These are phyloP conservation scores for Schizophyllum amplum DNA, from an alignment of 1,284 basidiomycete species.

Conservation along the genomic window DNA sequence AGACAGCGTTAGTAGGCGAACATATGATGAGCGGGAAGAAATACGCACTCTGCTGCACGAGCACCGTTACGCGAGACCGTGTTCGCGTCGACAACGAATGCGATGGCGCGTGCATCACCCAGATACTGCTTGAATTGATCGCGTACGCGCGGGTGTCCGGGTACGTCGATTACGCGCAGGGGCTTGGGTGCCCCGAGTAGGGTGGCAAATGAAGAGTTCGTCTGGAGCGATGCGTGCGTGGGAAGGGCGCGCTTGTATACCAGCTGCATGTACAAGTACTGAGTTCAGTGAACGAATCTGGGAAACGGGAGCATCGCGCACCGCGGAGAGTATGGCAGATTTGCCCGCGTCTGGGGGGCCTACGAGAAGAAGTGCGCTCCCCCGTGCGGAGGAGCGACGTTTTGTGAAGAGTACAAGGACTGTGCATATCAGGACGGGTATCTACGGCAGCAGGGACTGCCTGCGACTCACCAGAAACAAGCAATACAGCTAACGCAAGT, in stretches of 20 bases:
- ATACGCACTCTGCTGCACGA: slow-evolving; percentile 65
- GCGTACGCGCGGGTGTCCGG: slow-evolving; percentile 70
- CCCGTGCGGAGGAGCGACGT: slow-evolving; percentile 37
- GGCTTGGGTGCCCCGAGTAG: slow-evolving; percentile 33
- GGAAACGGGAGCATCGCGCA: slow-evolving; percentile 14
- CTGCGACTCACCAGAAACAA: background rate
- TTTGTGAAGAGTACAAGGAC: slow-evolving; percentile 33
- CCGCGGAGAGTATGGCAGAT: slow-evolving; percentile 50
- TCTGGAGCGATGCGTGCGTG: slow-evolving; percentile 69
- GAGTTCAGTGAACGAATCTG: background rate
- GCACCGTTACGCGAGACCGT: slow-evolving; percentile 66
- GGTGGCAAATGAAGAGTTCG: slow-evolving; percentile 44
- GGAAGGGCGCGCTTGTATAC: slow-evolving; percentile 53
- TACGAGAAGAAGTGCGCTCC: slow-evolving; percentile 54
- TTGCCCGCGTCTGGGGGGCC: slow-evolving; percentile 71
- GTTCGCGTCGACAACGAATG: slow-evolving; percentile 71
- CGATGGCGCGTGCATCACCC: slow-evolving; percentile 49
- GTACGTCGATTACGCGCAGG: slow-evolving; percentile 59
- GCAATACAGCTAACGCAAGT: background rate
- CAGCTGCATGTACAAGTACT: slow-evolving; percentile 44
- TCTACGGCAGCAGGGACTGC: background rate
- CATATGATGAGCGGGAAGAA: slow-evolving; percentile 1
- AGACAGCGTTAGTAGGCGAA: background rate
- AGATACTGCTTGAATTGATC: slow-evolving; percentile 63
- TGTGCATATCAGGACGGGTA: slow-evolving; percentile 9